Base-by-base conservation (phyloP, 148 eudicot species). In the Euryodendron excelsum region DNA sequence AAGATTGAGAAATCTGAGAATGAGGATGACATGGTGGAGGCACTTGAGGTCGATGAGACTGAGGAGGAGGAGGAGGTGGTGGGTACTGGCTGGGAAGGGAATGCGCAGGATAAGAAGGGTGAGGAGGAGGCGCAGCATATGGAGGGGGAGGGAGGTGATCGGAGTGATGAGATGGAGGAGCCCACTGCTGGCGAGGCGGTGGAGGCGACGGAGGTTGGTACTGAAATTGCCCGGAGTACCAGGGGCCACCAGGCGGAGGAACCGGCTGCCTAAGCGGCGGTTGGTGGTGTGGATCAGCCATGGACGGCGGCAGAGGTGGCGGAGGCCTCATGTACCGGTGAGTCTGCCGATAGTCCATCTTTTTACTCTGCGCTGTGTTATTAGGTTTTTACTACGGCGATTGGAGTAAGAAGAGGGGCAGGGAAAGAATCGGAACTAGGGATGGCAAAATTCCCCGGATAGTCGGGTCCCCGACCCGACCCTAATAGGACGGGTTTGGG, bases 301-400 rank as follows among this genome's bases (percentile, higher is more conserved):
- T 12, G 56, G 87, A 25, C 37, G 85, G 79, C 5, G 88, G 86
- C 7, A 85, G 81, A 2, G 86, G 87, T 12, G 88, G 88, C 0
- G 92, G 91, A 3, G 91, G 89, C 39, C 84, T 68, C 84, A 81
- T 64, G 92, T 86, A 90, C 3, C 77, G 78, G 74, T 87, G 90
- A 45, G 75, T 88, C 53, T 82, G 90, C 59, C 79, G 89, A 61
- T 80, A 88, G 2, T 91, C 93, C 93, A 91, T 90, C 12, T 55
- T 50, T 33, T 8, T 50, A 4, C 3, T 53, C 20, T 73, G 14
- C 55, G 6, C 18, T n/a, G n/a, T n/a, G n/a, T n/a, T n/a, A n/a
- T n/a, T n/a, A n/a, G n/a, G n/a, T n/a, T n/a, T n/a, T n/a, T n/a
- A n/a, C n/a, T n/a, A n/a, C n/a, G n/a, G n/a, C n/a, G n/a, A n/a